Evolutionary conservation across 108 stramenopile genomes (phyloP).

Genomic region (Cyclostephanos tholiformis): DNA sequence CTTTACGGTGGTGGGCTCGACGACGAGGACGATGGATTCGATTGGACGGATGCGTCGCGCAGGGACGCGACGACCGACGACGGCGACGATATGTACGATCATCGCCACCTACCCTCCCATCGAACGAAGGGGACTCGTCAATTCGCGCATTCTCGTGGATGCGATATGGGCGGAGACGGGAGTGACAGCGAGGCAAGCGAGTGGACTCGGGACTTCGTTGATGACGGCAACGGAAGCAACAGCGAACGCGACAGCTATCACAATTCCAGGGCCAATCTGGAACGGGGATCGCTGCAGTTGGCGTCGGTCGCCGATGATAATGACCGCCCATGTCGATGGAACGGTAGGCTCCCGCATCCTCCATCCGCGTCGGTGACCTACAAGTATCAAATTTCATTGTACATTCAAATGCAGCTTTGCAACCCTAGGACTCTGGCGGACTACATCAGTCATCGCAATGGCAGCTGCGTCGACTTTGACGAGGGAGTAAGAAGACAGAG

Average conservation of each 20-base stretch:
- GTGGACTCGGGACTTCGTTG: conserved; percentile 41
- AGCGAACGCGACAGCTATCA: conserved; percentile 21
- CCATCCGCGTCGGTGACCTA: conserved; percentile 33
- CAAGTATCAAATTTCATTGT: conserved; percentile 86
- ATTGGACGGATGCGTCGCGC: conserved; percentile 26
- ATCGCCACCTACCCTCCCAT: conserved; percentile 19
- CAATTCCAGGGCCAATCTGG: conserved; percentile 8
- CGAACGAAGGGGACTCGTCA: neutral
- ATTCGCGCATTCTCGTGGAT: neutral
- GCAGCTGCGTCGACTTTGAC: conserved; percentile 32
- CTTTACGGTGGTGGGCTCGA: conserved; percentile 19
- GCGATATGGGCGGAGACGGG: conserved; percentile 11
- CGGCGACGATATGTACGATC: neutral
- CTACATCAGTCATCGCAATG: conserved; percentile 84
- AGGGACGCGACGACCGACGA: neutral
- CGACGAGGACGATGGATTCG: conserved; percentile 38
- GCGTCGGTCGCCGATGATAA: conserved; percentile 12
- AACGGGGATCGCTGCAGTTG: conserved; percentile 36
- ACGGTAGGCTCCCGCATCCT: neutral
- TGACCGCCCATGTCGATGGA: neutral
- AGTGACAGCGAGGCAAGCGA: conserved; percentile 52
- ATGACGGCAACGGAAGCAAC: neutral
- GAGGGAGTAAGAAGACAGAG: conserved; percentile 48
- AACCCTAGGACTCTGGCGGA: conserved; percentile 80
- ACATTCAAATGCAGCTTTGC: conserved; percentile 95